Base-by-base conservation (phyloP, 176 grass and related monocot genomes). In the Musa troglodytarum region DNA sequence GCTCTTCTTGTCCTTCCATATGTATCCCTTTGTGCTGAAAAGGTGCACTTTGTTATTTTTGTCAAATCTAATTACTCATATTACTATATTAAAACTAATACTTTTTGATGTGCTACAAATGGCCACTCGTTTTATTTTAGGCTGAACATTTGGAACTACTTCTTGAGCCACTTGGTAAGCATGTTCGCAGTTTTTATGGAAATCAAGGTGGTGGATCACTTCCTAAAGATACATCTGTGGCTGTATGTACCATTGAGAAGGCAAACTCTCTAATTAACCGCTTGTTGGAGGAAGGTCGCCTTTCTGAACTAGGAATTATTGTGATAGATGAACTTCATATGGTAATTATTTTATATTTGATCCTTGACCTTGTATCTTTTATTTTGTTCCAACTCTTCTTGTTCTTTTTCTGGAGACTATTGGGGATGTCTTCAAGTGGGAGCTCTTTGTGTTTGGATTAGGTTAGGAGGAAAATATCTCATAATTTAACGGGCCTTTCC, bases 281-380 rank as follows among this genome's bases (percentile, higher is more conserved):
- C 56, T 80, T 97, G 71, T 80, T 97, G 79, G 93, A 97, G 75
- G 93, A 97, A 77, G 85, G 90, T 5, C 88, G 93, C 53, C 89
- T 97, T 71, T 97, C 90, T 83, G 94, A 97, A 86, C 90, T 97
- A 79, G 90, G 94, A 71, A 90, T 97, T 68, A 97, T 97, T 82
- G 93, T 97, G 76, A 97, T 97, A 81, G 93, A 97, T 75, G 93
- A 97, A 84, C 90, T 97, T 84, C 93, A 97, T 86, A 97, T 97
- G 93, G 93, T 97, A 90, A 77, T 78, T 77, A 50, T 49, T 55
- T 58, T 59, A 78, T 74, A 63, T 64, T 68, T 83, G 28, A 23
- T 8, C 52, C 73, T 75, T 21, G 8, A 13, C 61, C 73, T 86
- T 29, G 43, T 23, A 9, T 54, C 74, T 16, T 68, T 15, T 11